Evolutionary conservation across 371 early-diverging fungal genomes (phyloP), one percentile per base, ranked within the genome.

Genomic region (Mucor sp.): DNA sequence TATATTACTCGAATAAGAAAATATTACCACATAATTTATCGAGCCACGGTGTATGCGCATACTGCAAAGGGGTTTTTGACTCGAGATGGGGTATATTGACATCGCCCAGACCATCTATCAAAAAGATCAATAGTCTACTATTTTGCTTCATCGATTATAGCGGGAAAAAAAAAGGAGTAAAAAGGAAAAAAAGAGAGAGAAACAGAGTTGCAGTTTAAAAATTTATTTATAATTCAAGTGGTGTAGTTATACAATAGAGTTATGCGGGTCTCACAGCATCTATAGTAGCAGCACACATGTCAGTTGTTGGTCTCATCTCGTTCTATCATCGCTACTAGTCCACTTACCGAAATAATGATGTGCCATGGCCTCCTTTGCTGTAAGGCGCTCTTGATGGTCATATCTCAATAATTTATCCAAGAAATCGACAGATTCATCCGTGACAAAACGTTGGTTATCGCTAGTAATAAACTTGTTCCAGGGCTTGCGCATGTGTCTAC

Each of bases 361-460:
- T 56, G 77, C 79, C 97, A 99, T 98, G 9, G 97, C 97, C 81
- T 99, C 99, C 66, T 88, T 86, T 57, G 99, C 95, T 32, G 97
- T 99, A 66, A 95, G 82, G 35, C 99, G 91, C 72, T 95, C 97
- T 77, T 97, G 97, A 74, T 99, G 99, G 80, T 99, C 99, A 83
- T 99, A 99, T 63, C 93, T 88, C 65, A 99, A 87, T 66, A 99
- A 83, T 66, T 93, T 87, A 76, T 99, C 98, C 67, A 99, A 82
- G 72, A 99, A 96, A 74, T 97, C 98, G 60, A 98, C 84, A 4
- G 97, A 95, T 56, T 95, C 96, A 21, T 93, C 90, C 25, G 93
- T 89, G 63, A 94, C 92, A 65, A 78, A 94, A 60, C 91, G 88
- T 74, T 92, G 90, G 77, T 97, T 98, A 53, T 96, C 97, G 25